phyloP scores from a whole-genome alignment of 2,329 filamentous ascomycete genomes.

The Monilinia fructigena region DNA sequence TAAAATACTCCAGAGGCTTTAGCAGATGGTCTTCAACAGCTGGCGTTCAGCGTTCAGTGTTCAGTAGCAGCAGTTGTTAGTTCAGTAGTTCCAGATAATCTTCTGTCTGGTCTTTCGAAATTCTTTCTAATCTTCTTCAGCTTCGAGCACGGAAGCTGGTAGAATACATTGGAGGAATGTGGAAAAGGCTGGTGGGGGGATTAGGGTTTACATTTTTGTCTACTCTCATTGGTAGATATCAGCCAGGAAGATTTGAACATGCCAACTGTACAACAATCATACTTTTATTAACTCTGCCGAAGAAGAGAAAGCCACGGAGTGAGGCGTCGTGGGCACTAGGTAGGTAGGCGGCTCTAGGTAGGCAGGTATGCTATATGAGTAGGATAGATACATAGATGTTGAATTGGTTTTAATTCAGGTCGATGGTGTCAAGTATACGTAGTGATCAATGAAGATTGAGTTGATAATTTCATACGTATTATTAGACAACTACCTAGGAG shows the following conservation, averaged over 20 bases:
- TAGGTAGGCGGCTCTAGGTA: too few species aligned
- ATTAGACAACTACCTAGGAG: too few species aligned
- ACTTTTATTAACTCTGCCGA: neutral
- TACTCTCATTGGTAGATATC: conserved; percentile 9
- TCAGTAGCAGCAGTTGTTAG: too few species aligned
- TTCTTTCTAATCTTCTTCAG: conserved; percentile 4
- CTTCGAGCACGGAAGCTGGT: conserved; percentile 6
- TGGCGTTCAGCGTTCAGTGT: too few species aligned
- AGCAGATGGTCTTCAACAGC: neutral
- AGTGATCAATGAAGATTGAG: too few species aligned
- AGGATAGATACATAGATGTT: too few species aligned
- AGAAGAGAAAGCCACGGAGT: neutral
- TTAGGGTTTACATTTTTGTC: conserved; percentile 9
- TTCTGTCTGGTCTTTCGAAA: neutral
- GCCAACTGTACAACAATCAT: conserved; percentile 19
- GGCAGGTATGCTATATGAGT: too few species aligned
- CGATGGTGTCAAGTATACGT: too few species aligned
- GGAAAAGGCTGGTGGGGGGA: neutral
- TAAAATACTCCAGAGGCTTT: neutral
- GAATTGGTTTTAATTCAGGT: too few species aligned
- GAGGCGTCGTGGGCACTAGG: neutral
- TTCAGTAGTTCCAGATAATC: too few species aligned
- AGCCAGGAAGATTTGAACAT: conserved; percentile 6
- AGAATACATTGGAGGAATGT: conserved; percentile 9
- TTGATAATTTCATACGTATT: too few species aligned